Evolutionary conservation across 768 basidiomycete genomes (phyloP).

Genomic region (Hericium erinaceus): DNA sequence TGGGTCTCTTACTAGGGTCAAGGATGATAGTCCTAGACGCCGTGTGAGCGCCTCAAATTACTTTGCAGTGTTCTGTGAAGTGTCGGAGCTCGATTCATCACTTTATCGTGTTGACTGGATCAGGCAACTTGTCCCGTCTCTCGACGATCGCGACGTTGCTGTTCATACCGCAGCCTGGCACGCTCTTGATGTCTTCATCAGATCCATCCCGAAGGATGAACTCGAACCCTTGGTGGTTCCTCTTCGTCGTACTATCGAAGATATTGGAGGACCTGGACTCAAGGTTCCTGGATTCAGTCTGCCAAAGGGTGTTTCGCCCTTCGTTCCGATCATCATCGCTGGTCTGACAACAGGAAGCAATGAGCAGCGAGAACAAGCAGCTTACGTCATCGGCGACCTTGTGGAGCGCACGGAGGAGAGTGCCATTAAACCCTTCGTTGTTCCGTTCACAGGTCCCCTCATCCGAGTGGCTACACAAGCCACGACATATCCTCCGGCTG

Average conservation of each 20-base stretch:
- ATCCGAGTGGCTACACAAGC: slow-evolving; percentile 92
- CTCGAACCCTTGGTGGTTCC: slow-evolving; percentile 86
- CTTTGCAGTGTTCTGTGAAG: slow-evolving; percentile 78
- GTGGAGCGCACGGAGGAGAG: slow-evolving; percentile 78
- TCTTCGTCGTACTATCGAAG: slow-evolving; percentile 80
- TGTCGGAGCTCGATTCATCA: slow-evolving; percentile 69
- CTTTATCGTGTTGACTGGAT: slow-evolving; percentile 93
- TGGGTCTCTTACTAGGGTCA: slow-evolving; percentile 47
- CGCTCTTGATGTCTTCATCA: slow-evolving; percentile 82
- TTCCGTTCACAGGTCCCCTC: slow-evolving; percentile 90
- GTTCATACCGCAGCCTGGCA: slow-evolving; percentile 80
- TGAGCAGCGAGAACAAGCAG: slow-evolving; percentile 91
- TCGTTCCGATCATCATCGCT: slow-evolving; percentile 82
- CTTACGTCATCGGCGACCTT: slow-evolving; percentile 93
- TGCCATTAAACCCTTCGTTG: slow-evolving; percentile 91
- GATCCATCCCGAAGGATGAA: slow-evolving; percentile 87
- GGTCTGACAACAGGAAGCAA: slow-evolving; percentile 93
- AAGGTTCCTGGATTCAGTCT: slow-evolving; percentile 81
- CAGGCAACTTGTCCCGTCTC: slow-evolving; percentile 71
- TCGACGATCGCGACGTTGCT: slow-evolving; percentile 67
- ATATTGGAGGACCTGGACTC: slow-evolving; percentile 67
- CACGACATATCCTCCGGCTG: slow-evolving; percentile 81
- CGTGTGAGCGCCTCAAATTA: slow-evolving; percentile 73
- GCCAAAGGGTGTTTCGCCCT: slow-evolving; percentile 73
- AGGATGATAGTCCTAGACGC: slow-evolving; percentile 57